phyloP scores from a whole-genome alignment of 2,329 filamentous ascomycete species.

The Aspergillus uvarum region DNA sequence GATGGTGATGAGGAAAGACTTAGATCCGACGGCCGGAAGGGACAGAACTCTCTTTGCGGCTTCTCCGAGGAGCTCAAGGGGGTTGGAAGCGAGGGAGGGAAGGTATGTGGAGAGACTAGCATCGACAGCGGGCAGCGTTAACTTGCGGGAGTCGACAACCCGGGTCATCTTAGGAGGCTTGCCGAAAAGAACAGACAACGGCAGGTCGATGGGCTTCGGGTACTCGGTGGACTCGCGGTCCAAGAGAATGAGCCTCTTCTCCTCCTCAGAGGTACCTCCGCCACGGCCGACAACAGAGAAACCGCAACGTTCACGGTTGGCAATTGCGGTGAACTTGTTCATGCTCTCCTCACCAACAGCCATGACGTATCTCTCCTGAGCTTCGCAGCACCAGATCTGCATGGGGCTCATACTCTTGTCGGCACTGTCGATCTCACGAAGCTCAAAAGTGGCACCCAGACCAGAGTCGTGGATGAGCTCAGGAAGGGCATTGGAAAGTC shows the following conservation, averaged over 20 bases:
- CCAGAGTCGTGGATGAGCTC: slow-evolving; percentile 91
- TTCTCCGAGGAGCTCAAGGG: slow-evolving; percentile 56
- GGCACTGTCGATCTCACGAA: slow-evolving; percentile 89
- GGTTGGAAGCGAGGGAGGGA: slow-evolving; percentile 52
- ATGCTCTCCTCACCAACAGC: slow-evolving; percentile 79
- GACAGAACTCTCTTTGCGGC: slow-evolving; percentile 79
- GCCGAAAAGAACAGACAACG: slow-evolving; percentile 85
- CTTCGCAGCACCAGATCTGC: slow-evolving; percentile 97
- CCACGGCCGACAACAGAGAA: slow-evolving; percentile 89
- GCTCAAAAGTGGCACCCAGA: slow-evolving; percentile 85
- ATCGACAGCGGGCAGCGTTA: slow-evolving; percentile 70
- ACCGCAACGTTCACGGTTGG: slow-evolving; percentile 80
- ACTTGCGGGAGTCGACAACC: slow-evolving; percentile 68
- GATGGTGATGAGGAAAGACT: slow-evolving; percentile 96
- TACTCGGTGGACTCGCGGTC: slow-evolving; percentile 75
- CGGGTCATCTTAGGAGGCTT: slow-evolving; percentile 80
- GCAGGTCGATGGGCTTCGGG: slow-evolving; percentile 80
- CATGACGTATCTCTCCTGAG: slow-evolving; percentile 93
- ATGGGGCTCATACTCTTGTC: slow-evolving; percentile 92
- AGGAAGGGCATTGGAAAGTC: slow-evolving; percentile 78
- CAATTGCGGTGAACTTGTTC: slow-evolving; percentile 68
- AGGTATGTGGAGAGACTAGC: slow-evolving; percentile 68
- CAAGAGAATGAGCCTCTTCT: slow-evolving; percentile 73
- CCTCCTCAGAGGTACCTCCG: slow-evolving; percentile 61
- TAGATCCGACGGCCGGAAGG: slow-evolving; percentile 89